Percentiles rank a stretch among this genome's conserved stretches.
Conservation (phyloP, 345 rosid species). For the Sonneratia caseolaris region DNA sequence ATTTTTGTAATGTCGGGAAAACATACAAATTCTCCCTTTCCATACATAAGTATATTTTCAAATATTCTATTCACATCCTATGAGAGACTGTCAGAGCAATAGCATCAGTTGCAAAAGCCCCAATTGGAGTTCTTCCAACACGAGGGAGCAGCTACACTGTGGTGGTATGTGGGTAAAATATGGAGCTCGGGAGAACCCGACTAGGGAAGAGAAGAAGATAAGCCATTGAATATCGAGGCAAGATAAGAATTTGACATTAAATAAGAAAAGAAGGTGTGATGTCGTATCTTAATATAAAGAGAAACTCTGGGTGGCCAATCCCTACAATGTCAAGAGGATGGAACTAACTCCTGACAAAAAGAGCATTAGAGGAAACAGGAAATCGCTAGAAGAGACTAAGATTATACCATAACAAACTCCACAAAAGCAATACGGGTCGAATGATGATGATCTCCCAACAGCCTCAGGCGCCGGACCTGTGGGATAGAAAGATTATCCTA, state of each 20-base stretch:
- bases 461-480: slow-evolving; percentile 88
- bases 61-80: too few species aligned
- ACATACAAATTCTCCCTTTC: not conserved
- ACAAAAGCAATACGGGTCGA: slow-evolving; percentile 91
- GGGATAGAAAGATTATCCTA: slow-evolving; percentile 1
- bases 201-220: not conserved
- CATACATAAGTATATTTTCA: too few species aligned
- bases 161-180: not conserved
- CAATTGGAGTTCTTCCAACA: not conserved
- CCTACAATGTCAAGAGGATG: not conserved
- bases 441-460: slow-evolving; percentile 84
- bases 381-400: not conserved
- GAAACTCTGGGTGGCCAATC: not conserved
- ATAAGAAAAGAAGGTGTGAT: not conserved
- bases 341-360: not conserved
- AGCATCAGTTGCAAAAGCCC: not conserved
- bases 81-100: not conserved
- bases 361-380: not conserved
- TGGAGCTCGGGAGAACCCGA: not conserved
- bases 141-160: too few species aligned
- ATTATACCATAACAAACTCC: slow-evolving; percentile 63
- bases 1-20: not conserved
- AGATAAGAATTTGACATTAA: not conserved
- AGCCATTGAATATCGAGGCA: not conserved
- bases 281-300: not conserved